Percentiles rank a stretch among this genome's conserved stretches.
These are phyloP conservation scores for Hemileia vastatrix DNA, from an alignment of 1,284 basidiomycete species.

Conservation along the genomic window DNA sequence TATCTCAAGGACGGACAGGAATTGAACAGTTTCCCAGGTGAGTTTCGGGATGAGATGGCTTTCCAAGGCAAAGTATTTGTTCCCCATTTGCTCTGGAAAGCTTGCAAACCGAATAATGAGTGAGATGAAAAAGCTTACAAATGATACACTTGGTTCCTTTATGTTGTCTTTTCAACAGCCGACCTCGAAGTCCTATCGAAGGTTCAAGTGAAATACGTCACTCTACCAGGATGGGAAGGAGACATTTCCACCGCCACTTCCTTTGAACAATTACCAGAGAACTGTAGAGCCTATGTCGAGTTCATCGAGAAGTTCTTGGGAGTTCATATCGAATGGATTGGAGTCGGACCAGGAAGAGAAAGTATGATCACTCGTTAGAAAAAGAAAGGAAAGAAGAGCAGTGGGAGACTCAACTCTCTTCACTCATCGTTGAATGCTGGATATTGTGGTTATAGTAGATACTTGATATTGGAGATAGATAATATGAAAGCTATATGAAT, in stretches of 20 bases:
- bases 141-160: not conserved
- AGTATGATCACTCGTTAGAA: conserved; percentile 55
- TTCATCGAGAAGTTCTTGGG: conserved; percentile 74
- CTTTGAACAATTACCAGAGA: conserved; percentile 69
- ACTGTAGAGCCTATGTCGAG: conserved; percentile 74
- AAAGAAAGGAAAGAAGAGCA: not conserved
- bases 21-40: conserved; percentile 78
- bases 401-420: too few relatives aligned
- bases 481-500: too few relatives aligned
- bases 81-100: not conserved
- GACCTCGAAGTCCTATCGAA: conserved; percentile 70
- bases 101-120: not conserved
- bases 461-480: too few relatives aligned
- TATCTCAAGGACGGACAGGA: conserved; percentile 71
- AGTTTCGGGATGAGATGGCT: conserved; percentile 33
- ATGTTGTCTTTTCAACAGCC: conserved; percentile 49
- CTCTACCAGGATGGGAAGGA: conserved; percentile 81
- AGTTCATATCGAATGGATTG: conserved; percentile 82
- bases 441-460: too few relatives aligned
- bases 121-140: too few relatives aligned
- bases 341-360: conserved; percentile 71
- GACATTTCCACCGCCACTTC: conserved; percentile 59
- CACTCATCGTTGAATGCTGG: too few relatives aligned
- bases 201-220: conserved; percentile 81
- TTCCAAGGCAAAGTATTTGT: not conserved